phyloP scores from a whole-genome alignment of 2,329 filamentous ascomycete species.

The Didymella sp. region DNA sequence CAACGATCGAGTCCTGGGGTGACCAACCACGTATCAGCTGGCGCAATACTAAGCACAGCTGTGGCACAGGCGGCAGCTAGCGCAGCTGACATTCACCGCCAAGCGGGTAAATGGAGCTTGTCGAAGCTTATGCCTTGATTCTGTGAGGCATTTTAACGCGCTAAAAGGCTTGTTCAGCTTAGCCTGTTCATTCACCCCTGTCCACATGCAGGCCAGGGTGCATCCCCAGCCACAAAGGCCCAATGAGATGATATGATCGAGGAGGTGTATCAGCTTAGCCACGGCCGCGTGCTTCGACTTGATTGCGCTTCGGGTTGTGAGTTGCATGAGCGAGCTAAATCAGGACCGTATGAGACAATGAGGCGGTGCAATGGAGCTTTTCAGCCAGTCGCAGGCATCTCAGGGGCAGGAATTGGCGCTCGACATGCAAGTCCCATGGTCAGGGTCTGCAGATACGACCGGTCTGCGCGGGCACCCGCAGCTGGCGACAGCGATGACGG shows the following conservation, averaged over 20 bases:
- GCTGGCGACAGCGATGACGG: slow-evolving; percentile 17
- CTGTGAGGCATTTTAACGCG: slow-evolving; percentile 35
- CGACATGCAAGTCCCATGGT: slow-evolving; percentile 20
- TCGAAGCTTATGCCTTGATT: slow-evolving; percentile 35
- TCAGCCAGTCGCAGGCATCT: slow-evolving; percentile 21
- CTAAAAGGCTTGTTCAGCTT: slow-evolving; percentile 40
- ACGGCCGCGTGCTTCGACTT: slow-evolving; percentile 12
- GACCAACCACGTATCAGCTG: background rate
- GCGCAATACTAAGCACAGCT: background rate
- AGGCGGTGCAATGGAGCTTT: slow-evolving; percentile 24
- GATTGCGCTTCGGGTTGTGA: slow-evolving; percentile 5
- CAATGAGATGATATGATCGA: background rate
- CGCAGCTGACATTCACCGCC: slow-evolving; percentile 28
- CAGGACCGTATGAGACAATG: slow-evolving; percentile 7
- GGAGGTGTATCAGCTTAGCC: slow-evolving; percentile 21
- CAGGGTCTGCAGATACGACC: slow-evolving; percentile 6
- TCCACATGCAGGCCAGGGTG: slow-evolving; percentile 8
- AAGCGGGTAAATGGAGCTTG: slow-evolving; percentile 35
- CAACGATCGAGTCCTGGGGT: background rate
- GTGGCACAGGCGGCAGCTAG: slow-evolving; percentile 17
- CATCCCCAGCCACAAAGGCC: background rate
- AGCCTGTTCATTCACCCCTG: slow-evolving; percentile 17
- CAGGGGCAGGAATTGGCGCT: slow-evolving; percentile 10
- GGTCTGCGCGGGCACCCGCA: slow-evolving; percentile 1
- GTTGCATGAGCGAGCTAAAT: background rate